phyloP scores from a whole-genome alignment of 139 green algal genomes.

The Chlorella sp. region DNA sequence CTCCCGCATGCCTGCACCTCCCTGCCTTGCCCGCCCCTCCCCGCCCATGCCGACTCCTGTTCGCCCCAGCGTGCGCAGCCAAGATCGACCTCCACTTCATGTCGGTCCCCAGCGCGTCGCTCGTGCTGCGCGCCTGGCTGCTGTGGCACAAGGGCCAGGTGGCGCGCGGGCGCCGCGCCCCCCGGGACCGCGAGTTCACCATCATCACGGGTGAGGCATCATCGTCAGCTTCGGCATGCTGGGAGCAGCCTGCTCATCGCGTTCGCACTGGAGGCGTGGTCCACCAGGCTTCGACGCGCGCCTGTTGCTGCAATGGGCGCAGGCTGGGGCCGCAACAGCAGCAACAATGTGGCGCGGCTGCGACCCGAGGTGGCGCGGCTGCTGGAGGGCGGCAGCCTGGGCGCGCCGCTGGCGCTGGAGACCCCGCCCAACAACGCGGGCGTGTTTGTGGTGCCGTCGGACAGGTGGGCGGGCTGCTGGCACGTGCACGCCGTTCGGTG shows the following conservation, averaged over 20 bases:
- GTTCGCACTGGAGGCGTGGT: not conserved
- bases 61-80: too few relatives aligned
- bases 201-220: conserved; percentile 37
- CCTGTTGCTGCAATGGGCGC: not conserved
- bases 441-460: not conserved
- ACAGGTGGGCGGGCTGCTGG: not conserved
- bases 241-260: not conserved
- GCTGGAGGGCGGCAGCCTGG: conserved; percentile 26
- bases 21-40: not conserved
- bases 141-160: conserved; percentile 19
- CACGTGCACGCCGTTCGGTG: not conserved
- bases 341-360: conserved; percentile 21
- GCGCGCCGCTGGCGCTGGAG: conserved; percentile 10
- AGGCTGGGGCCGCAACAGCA: conserved; percentile 36
- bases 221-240: too few relatives aligned
- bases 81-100: conserved; percentile 36
- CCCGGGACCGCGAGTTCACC: not conserved
- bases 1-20: not conserved
- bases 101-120: conserved; percentile 1
- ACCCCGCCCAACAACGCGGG: conserved; percentile 14
- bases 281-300: not conserved
- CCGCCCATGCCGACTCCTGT: too few relatives aligned
- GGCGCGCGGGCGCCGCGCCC: not conserved
- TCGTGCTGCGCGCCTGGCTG: conserved; percentile 39
- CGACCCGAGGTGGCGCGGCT: conserved; percentile 25